A percentile compares a stretch with the other conserved stretches of the same genome.
phyloP scores from a whole-genome alignment of 2,329 filamentous ascomycete genomes.

The Incumbomyces lentus region DNA sequence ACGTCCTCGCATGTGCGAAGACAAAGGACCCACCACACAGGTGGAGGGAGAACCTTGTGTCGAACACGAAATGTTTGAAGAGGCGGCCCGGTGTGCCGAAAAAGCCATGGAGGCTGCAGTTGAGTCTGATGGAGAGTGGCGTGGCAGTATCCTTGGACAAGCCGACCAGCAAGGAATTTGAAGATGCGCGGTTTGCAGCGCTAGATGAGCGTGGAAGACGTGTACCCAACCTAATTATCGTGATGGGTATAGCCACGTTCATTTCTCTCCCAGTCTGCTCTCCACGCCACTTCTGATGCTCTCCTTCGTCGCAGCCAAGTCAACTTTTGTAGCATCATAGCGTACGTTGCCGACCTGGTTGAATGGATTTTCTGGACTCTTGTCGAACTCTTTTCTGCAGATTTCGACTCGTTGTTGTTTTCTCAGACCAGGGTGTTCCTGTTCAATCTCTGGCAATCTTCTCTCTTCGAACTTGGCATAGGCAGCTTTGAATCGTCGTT shows the following conservation, averaged over 20 bases:
- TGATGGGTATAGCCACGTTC: neutral
- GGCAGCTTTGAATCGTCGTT: slow-evolving; percentile 77
- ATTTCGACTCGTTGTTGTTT: slow-evolving; percentile 75
- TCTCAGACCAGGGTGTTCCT: slow-evolving; percentile 68
- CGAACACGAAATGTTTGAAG: too few species aligned
- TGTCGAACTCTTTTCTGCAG: slow-evolving; percentile 87
- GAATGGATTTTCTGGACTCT: slow-evolving; percentile 88
- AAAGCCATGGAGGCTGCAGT: too few species aligned
- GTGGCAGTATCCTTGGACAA: too few species aligned
- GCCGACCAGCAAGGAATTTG: too few species aligned
- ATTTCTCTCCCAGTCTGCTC: slow-evolving; percentile 44
- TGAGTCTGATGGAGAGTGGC: too few species aligned
- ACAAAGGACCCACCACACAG: too few species aligned
- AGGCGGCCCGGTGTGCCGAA: too few species aligned
- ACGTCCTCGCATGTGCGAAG: too few species aligned
- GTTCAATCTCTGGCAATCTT: slow-evolving; percentile 72
- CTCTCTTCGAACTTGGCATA: slow-evolving; percentile 73
- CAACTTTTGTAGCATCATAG: slow-evolving; percentile 71
- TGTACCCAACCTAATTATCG: too few species aligned
- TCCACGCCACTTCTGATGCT: slow-evolving; percentile 67
- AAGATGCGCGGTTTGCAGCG: too few species aligned
- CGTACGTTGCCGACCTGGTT: slow-evolving; percentile 62
- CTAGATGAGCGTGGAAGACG: too few species aligned
- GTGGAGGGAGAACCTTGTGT: too few species aligned
- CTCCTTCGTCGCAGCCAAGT: slow-evolving; percentile 56